phyloP scores from a whole-genome alignment of 1,284 basidiomycete genomes.

The Farysia itapuensis region DNA sequence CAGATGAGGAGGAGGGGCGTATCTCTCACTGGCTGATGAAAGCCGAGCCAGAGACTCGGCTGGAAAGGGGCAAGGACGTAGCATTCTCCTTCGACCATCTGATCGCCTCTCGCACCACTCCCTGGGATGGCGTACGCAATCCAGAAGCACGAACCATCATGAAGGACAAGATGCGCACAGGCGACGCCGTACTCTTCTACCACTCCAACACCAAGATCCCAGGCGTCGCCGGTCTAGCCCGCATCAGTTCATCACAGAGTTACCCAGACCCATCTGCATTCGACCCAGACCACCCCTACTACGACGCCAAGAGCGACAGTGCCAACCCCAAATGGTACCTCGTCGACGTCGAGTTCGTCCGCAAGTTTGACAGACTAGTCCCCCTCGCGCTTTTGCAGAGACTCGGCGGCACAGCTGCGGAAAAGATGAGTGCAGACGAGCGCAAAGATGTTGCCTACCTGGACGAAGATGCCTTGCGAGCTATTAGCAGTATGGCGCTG shows the following conservation, averaged over 20 bases:
- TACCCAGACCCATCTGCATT: slow-evolving; percentile 40
- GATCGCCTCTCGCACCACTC: slow-evolving; percentile 64
- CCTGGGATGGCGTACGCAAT: slow-evolving; percentile 90
- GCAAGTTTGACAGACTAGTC: slow-evolving; percentile 73
- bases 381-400: slow-evolving; percentile 74
- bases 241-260: slow-evolving; percentile 15
- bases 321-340: slow-evolving; percentile 87
- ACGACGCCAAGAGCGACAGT: slow-evolving; percentile 78
- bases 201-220: slow-evolving; percentile 90
- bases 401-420: slow-evolving; percentile 70
- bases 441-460: slow-evolving; percentile 62
- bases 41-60: slow-evolving; percentile 51
- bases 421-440: slow-evolving; percentile 67
- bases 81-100: slow-evolving; percentile 51
- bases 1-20: neutral
- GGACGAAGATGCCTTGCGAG: slow-evolving; percentile 49
- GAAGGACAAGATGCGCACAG: slow-evolving; percentile 75
- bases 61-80: slow-evolving; percentile 51
- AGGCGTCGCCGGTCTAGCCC: slow-evolving; percentile 63
- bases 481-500: slow-evolving; percentile 73
- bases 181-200: slow-evolving; percentile 79
- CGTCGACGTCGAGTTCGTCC: slow-evolving; percentile 71
- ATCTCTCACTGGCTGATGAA: slow-evolving; percentile 52
- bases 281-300: slow-evolving; percentile 74
- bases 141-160: slow-evolving; percentile 89